Percentiles rank a stretch among this genome's conserved stretches.
Conservation (phyloP, 2,329 filamentous ascomycete genomes). For the Fusarium lyarnte region DNA sequence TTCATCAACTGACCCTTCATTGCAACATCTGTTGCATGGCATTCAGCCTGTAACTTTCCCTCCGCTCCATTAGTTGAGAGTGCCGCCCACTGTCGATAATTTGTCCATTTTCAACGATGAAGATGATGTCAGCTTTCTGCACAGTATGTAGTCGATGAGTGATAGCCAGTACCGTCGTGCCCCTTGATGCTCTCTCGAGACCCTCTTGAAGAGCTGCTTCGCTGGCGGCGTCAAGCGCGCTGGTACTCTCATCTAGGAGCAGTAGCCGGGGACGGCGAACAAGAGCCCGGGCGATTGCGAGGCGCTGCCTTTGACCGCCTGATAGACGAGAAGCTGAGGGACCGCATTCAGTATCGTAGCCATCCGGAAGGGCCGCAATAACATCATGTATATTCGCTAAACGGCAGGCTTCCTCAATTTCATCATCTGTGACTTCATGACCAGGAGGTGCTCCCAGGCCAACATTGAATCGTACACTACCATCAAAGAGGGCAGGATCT, state of each 20-base stretch:
- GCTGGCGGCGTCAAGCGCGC: constrained; percentile 76
- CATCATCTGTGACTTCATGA: constrained; percentile 63
- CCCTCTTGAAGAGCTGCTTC: constrained; percentile 70
- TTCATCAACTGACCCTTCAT: not conserved
- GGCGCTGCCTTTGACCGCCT: constrained; percentile 80
- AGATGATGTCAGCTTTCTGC: constrained; percentile 64
- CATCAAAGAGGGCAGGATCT: constrained; percentile 65
- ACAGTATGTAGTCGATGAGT: constrained; percentile 67
- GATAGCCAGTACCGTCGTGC: constrained; percentile 66
- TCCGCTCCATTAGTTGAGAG: constrained; percentile 61
- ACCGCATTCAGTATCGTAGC: constrained; percentile 73
- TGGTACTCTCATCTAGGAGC: constrained; percentile 84
- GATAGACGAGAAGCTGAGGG: constrained; percentile 79
- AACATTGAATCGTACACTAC: constrained; percentile 66
- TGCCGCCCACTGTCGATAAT: constrained; percentile 63
- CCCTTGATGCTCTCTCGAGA: constrained; percentile 65
- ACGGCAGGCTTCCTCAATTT: constrained; percentile 73
- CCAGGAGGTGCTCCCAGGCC: constrained; percentile 63
- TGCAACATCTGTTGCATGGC: constrained; percentile 60
- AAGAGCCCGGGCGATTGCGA: constrained; percentile 81
- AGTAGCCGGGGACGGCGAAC: constrained; percentile 73
- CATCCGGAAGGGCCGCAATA: constrained; percentile 69
- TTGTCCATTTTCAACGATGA: constrained; percentile 63
- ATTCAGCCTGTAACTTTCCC: constrained; percentile 62
- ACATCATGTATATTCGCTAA: constrained; percentile 76